phyloP scores from a whole-genome alignment of 148 eudicot species.

The Chenopodium album region DNA sequence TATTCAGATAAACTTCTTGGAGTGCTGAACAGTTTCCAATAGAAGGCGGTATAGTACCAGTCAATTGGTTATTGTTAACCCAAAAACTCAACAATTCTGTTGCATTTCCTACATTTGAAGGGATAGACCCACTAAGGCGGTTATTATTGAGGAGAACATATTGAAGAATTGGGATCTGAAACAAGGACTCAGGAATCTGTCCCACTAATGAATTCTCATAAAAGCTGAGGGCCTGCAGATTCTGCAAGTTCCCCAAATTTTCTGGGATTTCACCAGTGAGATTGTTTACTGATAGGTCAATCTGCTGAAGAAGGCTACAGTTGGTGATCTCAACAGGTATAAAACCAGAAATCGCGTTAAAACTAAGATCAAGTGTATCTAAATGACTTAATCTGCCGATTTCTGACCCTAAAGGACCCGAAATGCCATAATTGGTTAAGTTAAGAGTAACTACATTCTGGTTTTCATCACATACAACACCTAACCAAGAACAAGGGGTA shows the following conservation, averaged over 20 bases:
- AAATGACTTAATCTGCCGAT: constrained; percentile 42
- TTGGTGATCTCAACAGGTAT: constrained; percentile 50
- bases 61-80: constrained; percentile 40
- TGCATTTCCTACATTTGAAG: constrained; percentile 52
- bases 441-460: constrained; percentile 40
- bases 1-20: constrained; percentile 34
- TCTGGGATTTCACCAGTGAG: constrained; percentile 45
- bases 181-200: constrained; percentile 46
- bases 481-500: constrained; percentile 75
- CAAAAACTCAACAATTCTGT: constrained; percentile 34
- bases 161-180: constrained; percentile 38
- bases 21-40: constrained; percentile 55
- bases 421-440: constrained; percentile 42
- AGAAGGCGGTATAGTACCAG: constrained; percentile 58
- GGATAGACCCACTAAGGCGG: constrained; percentile 61
- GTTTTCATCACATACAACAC: constrained; percentile 46
- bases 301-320: constrained; percentile 41
- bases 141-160: constrained; percentile 40
- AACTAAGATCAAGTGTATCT: constrained; percentile 37
- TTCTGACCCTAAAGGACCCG: constrained; percentile 66
- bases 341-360: constrained; percentile 44
- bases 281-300: constrained; percentile 46
- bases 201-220: constrained; percentile 52
- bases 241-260: constrained; percentile 26
- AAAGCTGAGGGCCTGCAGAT: constrained; percentile 24